A percentile compares a stretch with the other conserved stretches of the same genome.
phyloP scores from a whole-genome alignment of 2,329 filamentous ascomycete species.

The Venturia aucupariae region DNA sequence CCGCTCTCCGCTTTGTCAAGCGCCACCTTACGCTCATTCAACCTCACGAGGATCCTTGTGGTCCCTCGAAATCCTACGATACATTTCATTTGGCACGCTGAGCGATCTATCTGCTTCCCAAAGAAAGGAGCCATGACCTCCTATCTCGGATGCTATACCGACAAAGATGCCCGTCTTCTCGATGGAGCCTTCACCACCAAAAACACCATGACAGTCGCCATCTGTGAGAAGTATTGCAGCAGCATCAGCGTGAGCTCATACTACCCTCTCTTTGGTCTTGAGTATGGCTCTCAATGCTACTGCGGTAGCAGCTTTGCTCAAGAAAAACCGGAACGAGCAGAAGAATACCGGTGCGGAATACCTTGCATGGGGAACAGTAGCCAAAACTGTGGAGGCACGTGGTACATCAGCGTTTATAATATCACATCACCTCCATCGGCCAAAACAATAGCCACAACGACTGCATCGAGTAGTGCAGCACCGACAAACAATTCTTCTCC shows the following conservation, averaged over 20 bases:
- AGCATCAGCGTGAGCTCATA: not conserved
- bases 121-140: not conserved
- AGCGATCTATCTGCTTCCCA: not conserved
- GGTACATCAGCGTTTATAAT: not conserved
- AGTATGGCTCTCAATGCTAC: slow-evolving; percentile 14
- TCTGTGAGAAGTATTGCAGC: slow-evolving; percentile 7
- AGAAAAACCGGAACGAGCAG: not conserved
- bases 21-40: not conserved
- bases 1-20: not conserved
- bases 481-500: not conserved
- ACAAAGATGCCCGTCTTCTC: not conserved
- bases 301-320: slow-evolving; percentile 6
- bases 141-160: not conserved
- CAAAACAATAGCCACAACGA: not conserved
- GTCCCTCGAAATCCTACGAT: not conserved
- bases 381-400: not conserved
- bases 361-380: not conserved
- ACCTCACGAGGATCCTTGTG: not conserved
- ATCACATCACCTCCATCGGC: not conserved
- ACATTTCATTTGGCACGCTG: not conserved
- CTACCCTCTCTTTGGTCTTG: slow-evolving; percentile 12
- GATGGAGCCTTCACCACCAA: not conserved
- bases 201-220: not conserved
- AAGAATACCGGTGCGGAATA: not conserved
- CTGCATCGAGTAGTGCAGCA: not conserved